These are phyloP conservation scores for Yamadazyma sp. DNA, from an alignment of 805 yeast genomes.

Conservation along the genomic window DNA sequence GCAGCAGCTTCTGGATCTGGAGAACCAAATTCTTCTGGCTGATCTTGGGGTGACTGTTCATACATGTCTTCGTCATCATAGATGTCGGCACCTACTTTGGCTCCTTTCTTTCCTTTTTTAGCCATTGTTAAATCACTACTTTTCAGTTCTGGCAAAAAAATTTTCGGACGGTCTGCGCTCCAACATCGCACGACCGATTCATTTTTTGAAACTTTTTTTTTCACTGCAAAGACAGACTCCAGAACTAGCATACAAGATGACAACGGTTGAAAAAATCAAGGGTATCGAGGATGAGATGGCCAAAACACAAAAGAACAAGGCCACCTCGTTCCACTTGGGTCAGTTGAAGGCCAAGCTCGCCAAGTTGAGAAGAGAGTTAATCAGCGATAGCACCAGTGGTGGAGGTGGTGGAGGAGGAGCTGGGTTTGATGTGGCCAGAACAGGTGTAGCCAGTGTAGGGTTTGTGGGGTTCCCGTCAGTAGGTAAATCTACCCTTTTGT, in stretches of 20 bases:
- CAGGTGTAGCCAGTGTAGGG: conserved; percentile 97
- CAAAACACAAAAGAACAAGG: conserved; percentile 95
- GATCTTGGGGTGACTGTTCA: conserved; percentile 9
- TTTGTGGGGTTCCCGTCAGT: conserved; percentile 99
- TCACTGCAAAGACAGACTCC: no score
- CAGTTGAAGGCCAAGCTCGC: conserved; percentile 96
- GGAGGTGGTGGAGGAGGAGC: conserved; percentile 88
- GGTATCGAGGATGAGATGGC: conserved; percentile 98
- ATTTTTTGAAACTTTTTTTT: conserved; percentile 1
- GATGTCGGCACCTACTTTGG: conserved; percentile 64
- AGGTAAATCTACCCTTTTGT: conserved; percentile 81
- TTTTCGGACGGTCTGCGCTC: conserved; percentile 8
- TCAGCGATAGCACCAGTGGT: conserved; percentile 56
- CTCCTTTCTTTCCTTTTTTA: conserved; percentile 57
- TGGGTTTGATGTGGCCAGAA: conserved; percentile 98
- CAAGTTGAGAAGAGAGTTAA: conserved; percentile 86
- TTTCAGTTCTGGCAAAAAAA: conserved; percentile 1
- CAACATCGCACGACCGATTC: conserved; percentile 9
- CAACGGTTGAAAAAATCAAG: conserved; percentile 62
- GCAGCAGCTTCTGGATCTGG: conserved; percentile 4
- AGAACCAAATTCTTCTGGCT: conserved; percentile 4
- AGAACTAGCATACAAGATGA: conserved; percentile 35
- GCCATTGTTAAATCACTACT: conserved; percentile 40
- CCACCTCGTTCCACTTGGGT: conserved; percentile 96
- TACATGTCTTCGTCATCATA: conserved; percentile 67